These are phyloP conservation scores for Lathyrus oleraceus DNA, from an alignment of 306 rosid species.

Conservation along the genomic window DNA sequence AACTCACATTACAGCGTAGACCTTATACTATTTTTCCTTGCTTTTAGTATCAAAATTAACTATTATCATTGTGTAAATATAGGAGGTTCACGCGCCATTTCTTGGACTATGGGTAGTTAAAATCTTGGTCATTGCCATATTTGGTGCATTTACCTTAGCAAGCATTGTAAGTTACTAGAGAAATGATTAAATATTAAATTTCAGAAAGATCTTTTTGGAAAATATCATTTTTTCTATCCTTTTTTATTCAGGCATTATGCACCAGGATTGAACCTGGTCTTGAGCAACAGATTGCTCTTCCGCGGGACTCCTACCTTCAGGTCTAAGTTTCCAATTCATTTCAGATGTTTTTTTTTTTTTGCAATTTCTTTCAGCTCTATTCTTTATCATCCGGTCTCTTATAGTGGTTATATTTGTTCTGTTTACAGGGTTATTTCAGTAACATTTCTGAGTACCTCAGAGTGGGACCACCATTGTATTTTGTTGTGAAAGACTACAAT, in stretches of 20 bases:
- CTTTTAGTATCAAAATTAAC: slow-evolving; percentile 22
- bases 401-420: background rate
- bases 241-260: slow-evolving; percentile 67
- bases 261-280: slow-evolving; percentile 85
- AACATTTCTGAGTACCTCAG: slow-evolving; percentile 80
- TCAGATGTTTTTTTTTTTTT: slow-evolving; percentile 20
- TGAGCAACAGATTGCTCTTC: slow-evolving; percentile 98
- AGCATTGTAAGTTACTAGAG: slow-evolving; percentile 80
- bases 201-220: slow-evolving; percentile 12
- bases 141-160: slow-evolving; percentile 74
- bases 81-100: slow-evolving; percentile 89
- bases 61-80: slow-evolving; percentile 35
- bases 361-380: slow-evolving; percentile 28
- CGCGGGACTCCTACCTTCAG: slow-evolving; percentile 98
- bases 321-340: slow-evolving; percentile 43
- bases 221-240: slow-evolving; percentile 16
- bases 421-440: slow-evolving; percentile 76
- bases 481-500: slow-evolving; percentile 87
- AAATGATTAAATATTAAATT: slow-evolving; percentile 20
- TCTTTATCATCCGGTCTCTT: slow-evolving; percentile 24
- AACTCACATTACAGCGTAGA: background rate
- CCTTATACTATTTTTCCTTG: slow-evolving; percentile 14
- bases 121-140: slow-evolving; percentile 64
- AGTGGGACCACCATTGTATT: slow-evolving; percentile 92
- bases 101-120: slow-evolving; percentile 89